Evolutionary conservation across 169 alveolate genomes (phyloP), one percentile per base, ranked within the genome.

Genomic region (Cryptosporidium ubiquitum): DNA sequence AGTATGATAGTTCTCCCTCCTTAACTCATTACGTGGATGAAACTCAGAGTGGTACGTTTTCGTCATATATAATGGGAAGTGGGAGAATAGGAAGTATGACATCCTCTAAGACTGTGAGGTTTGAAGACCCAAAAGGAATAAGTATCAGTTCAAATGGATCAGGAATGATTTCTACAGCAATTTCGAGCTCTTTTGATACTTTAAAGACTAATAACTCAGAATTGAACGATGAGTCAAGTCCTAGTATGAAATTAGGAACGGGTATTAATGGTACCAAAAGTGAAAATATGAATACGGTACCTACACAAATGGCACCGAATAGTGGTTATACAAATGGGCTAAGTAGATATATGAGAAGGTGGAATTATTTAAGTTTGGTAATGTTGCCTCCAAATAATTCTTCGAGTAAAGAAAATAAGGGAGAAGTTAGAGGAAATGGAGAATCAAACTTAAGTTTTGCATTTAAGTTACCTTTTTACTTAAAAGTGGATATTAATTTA

Each of bases 331-430:
- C 58, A 33, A 73, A n/a, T 40, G 42, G 44, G 23, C 52, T 55
- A 5, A 20, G 23, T 55, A 79, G 64, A 40, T 61, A 79, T 14
- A 37, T 79, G 61, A 79, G 49, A 40, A 79, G 69, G 29, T 79
- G 89, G 89, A 79, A 79, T 29, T 79, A 79, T 42, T n/a, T 64
- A 5, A 79, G 68, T 79, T 79, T 61, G 68, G 89, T 79, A 20
- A 29, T 79, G 42, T 16, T 79, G 23, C 89, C 89, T 18, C 89
- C 89, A 23, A 64, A 42, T 29, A 47, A 42, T 66, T 40, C 66
- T 1, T 4, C 26, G 10, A 26, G 6, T 33, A 58, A 47, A 61
- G 75, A 79, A 29, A 70, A 23, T 20, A 44, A 29, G 39, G n/a
- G 61, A 10, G 68, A 26, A 5, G 69, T 73, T 2, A n/a, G 40